Evolutionary conservation across 257 asterid genomes (phyloP), one percentile per base, ranked within the genome.

Genomic region (Verbascum thapsus): DNA sequence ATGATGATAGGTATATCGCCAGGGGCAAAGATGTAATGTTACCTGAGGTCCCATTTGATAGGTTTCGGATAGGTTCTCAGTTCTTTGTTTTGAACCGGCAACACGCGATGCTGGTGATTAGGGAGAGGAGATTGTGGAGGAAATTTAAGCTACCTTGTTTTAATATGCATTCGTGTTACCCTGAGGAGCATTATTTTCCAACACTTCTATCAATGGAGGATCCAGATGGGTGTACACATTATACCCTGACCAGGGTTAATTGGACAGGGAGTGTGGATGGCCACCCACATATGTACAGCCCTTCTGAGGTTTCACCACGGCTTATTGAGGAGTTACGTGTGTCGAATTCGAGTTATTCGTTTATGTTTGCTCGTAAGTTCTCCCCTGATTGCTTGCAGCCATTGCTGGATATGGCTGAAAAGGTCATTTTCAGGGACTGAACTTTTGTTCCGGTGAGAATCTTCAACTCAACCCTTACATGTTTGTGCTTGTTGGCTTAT

Each of bases 181-280:
- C 96, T 3, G 96, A 88, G 60, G 96, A 88, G 72, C 96, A 88
- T 35, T 88, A 83, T 62, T 88, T 88, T 3, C 89, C 96, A 39
- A 85, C 96, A 7, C 81, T 88, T 2, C 42, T 85, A 72, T 83
- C 96, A 0, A 85, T 85, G 95, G 85, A 85, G 70, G 96, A 85
- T 66, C 91, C 95, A 34, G 71, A 74, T 18, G 66, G 83, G 0
- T 77, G 91, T 23, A 81, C 86, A 1, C 80, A 59, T 22, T 79
- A 67, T 35, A 81, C 89, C 3, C 79, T 88, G 23, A 88, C 96
- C 53, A 79, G 96, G 75, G 96, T 88, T 16, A 81, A 85, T 39
- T 88, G 95, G 95, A 83, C 89, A 1, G 86, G 76, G 3, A 72
- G 80, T 13, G 73, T 73, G 0, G 81, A n/a, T 8, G 96, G 96